Evolutionary conservation across 1,284 basidiomycete species (phyloP).

Genomic region (Ustilago trichophora): DNA sequence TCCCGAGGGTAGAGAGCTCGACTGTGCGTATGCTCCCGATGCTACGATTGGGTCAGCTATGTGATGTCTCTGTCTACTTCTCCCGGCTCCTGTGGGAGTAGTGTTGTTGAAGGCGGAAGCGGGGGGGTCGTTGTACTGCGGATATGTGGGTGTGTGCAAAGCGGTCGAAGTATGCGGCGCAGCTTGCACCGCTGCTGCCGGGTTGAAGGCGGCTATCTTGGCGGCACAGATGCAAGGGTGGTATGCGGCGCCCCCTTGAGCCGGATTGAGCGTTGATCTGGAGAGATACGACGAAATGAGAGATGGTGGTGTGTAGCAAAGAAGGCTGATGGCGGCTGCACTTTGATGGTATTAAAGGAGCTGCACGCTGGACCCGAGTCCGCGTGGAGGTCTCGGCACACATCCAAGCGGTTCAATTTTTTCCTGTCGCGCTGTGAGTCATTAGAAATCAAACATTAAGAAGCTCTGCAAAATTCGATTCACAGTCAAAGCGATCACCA

Average conservation of each 20-base stretch:
- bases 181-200: conserved; percentile 39
- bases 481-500: not conserved
- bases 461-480: not conserved
- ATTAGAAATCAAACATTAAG: too few relatives aligned
- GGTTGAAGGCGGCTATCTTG: conserved; percentile 35
- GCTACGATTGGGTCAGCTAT: conserved; percentile 39
- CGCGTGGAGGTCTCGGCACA: too few relatives aligned
- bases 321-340: too few relatives aligned
- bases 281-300: too few relatives aligned
- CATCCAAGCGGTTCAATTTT: too few relatives aligned
- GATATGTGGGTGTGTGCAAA: conserved; percentile 10
- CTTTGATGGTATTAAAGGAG: too few relatives aligned
- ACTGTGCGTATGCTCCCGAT: conserved; percentile 28
- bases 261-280: not conserved
- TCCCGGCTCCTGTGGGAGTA: not conserved
- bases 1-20: conserved; percentile 13
- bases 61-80: conserved; percentile 24
- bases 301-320: conserved; percentile 7
- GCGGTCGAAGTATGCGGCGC: conserved; percentile 9
- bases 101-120: conserved; percentile 2
- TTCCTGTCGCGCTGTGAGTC: too few relatives aligned
- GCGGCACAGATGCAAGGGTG: conserved; percentile 3
- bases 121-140: conserved; percentile 25
- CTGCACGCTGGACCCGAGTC: too few relatives aligned
- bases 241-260: conserved; percentile 25